Conservation (phyloP, 768 basidiomycete species). For the Boletus reticuloceps region DNA sequence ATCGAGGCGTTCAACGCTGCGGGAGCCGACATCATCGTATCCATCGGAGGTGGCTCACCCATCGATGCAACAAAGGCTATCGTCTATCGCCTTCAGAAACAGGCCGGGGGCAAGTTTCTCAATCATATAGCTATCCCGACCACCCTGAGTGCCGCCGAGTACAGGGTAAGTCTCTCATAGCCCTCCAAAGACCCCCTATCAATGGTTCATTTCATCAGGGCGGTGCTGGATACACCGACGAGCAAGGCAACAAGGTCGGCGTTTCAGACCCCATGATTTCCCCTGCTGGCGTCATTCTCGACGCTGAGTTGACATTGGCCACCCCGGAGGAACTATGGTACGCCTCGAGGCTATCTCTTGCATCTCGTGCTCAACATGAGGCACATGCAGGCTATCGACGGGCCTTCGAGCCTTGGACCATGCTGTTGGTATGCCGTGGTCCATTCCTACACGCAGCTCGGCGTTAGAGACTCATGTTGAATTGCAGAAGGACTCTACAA, state of each 20-base stretch:
- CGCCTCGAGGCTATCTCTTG: conserved; percentile 5
- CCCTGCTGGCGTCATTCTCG: conserved; percentile 73
- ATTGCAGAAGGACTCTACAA: conserved; percentile 56
- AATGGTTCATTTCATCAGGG: conserved; percentile 36
- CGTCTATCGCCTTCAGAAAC: conserved; percentile 57
- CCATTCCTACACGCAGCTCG: background rate
- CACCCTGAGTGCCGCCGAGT: conserved; percentile 77
- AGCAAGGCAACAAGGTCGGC: conserved; percentile 59
- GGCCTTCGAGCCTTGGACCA: conserved; percentile 80
- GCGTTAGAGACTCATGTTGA: background rate
- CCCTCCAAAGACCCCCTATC: background rate
- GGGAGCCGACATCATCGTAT: conserved; percentile 65
- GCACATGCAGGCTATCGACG: conserved; percentile 60
- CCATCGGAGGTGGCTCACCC: conserved; percentile 79
- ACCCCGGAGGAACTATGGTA: conserved; percentile 79
- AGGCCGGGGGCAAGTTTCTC: conserved; percentile 48
- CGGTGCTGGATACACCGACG: conserved; percentile 70
- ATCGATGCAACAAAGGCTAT: conserved; percentile 78
- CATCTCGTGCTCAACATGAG: conserved; percentile 12
- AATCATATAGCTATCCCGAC: conserved; percentile 80
- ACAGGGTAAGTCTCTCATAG: conserved; percentile 44
- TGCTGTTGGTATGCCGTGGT: conserved; percentile 55
- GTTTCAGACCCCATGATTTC: conserved; percentile 56
- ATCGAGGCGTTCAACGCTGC: conserved; percentile 52
- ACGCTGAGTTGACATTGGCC: conserved; percentile 67